Percentiles rank a stretch among this genome's conserved stretches.
phyloP scores from a whole-genome alignment of 495 filamentous ascomycete species.

The Massariosphaeria phaeospora region DNA sequence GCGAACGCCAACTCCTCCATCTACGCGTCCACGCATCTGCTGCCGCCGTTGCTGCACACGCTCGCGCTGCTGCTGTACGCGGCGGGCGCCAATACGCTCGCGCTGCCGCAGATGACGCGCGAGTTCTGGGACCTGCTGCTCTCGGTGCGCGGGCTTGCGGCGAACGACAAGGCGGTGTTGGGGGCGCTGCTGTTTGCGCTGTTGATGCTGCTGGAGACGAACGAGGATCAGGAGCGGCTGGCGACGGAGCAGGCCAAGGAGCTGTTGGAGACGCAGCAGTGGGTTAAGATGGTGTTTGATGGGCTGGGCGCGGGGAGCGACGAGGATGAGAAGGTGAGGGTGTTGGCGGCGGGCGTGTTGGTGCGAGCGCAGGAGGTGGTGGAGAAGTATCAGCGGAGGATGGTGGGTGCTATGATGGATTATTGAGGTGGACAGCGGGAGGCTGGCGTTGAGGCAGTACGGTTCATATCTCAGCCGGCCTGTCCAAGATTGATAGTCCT shows the following conservation, averaged over 20 bases:
- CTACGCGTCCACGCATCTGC: slow-evolving; percentile 56
- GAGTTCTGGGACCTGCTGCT: slow-evolving; percentile 68
- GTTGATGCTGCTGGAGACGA: slow-evolving; percentile 78
- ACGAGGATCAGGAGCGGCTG: slow-evolving; percentile 50
- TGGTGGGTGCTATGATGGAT: slow-evolving; percentile 58
- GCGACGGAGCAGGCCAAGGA: slow-evolving; percentile 54
- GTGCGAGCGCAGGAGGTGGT: slow-evolving; percentile 72
- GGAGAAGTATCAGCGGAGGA: slow-evolving; percentile 68
- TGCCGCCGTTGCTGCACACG: slow-evolving; percentile 60
- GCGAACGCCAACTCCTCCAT: slow-evolving; percentile 41
- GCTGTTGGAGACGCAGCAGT: slow-evolving; percentile 58
- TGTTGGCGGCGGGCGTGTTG: slow-evolving; percentile 77
- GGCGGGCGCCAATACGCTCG: slow-evolving; percentile 56
- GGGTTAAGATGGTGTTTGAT: slow-evolving; percentile 69
- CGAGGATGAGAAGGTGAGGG: slow-evolving; percentile 57
- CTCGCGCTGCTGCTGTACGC: slow-evolving; percentile 62
- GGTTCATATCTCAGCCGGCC: too few species aligned
- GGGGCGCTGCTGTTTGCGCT: slow-evolving; percentile 73
- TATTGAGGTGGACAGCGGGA: slow-evolving; percentile 35
- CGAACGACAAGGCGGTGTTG: slow-evolving; percentile 57
- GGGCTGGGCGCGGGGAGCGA: slow-evolving; percentile 44
- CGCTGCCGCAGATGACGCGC: slow-evolving; percentile 61
- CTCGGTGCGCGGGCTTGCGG: slow-evolving; percentile 38
- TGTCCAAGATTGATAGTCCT: too few species aligned
- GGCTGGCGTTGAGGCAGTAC: too few species aligned